These are phyloP conservation scores for Peronospora farinosa DNA, from an alignment of 352 stramenopile species.

Conservation along the genomic window DNA sequence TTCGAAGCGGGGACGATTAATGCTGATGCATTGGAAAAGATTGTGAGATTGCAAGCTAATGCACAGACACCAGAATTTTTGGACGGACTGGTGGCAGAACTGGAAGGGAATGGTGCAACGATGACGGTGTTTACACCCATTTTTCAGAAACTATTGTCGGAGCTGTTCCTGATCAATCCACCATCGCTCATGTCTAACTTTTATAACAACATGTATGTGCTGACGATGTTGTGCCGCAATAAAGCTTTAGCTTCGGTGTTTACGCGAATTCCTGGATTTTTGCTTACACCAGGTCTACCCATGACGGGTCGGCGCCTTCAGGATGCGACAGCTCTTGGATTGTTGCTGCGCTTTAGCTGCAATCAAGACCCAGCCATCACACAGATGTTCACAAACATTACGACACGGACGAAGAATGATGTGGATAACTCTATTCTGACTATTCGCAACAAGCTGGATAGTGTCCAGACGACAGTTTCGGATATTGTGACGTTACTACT, in stretches of 20 bases:
- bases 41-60: slow-evolving; percentile 51
- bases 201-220: slow-evolving; percentile 64
- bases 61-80: slow-evolving; percentile 53
- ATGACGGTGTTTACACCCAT: slow-evolving; percentile 61
- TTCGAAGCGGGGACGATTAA: slow-evolving; percentile 63
- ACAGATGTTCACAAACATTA: slow-evolving; percentile 83
- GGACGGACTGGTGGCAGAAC: slow-evolving; percentile 40
- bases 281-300: slow-evolving; percentile 45
- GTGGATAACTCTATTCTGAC: slow-evolving; percentile 64
- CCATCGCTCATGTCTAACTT: slow-evolving; percentile 72
- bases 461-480: slow-evolving; percentile 48
- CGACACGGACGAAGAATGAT: slow-evolving; percentile 73
- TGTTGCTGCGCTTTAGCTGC: slow-evolving; percentile 73
- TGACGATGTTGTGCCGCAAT: slow-evolving; percentile 57
- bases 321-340: slow-evolving; percentile 69
- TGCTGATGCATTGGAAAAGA: slow-evolving; percentile 59
- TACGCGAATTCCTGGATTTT: slow-evolving; percentile 61
- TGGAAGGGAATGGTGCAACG: slow-evolving; percentile 47
- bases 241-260: slow-evolving; percentile 63
- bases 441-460: slow-evolving; percentile 63
- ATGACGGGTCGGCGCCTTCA: slow-evolving; percentile 67
- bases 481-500: slow-evolving; percentile 67
- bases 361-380: slow-evolving; percentile 60
- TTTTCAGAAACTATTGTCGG: slow-evolving; percentile 72
- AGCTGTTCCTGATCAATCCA: slow-evolving; percentile 76